These are phyloP conservation scores for Centaurea solstitialis DNA, from an alignment of 129 eudicot genomes.

Conservation along the genomic window DNA sequence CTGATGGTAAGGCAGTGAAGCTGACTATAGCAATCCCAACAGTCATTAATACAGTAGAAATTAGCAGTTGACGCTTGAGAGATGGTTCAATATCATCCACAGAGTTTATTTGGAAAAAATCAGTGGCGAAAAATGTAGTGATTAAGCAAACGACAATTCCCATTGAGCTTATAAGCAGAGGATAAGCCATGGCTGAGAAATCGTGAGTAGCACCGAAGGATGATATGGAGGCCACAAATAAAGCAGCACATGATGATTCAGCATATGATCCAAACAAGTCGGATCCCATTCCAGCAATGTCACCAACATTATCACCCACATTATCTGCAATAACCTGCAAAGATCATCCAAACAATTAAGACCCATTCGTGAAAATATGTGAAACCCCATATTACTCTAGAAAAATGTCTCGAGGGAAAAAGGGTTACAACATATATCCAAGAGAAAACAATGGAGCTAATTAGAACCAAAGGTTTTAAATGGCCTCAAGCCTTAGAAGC, in stretches of 20 bases:
- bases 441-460: no score
- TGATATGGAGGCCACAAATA: conserved; percentile 56
- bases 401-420: neutral
- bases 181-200: conserved; percentile 53
- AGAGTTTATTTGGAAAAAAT: conserved; percentile 27
- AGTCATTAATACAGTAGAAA: conserved; percentile 57
- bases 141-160: conserved; percentile 58
- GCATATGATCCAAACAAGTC: conserved; percentile 65
- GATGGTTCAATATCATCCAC: conserved; percentile 49
- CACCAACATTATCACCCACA: conserved; percentile 64
- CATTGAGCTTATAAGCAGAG: conserved; percentile 53
- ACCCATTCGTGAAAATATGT: neutral
- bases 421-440: neutral
- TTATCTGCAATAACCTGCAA: conserved; percentile 59
- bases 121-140: conserved; percentile 51
- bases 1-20: conserved; percentile 47
- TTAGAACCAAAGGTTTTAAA: no score
- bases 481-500: no score
- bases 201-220: conserved; percentile 49
- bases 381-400: neutral
- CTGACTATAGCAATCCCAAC: conserved; percentile 46
- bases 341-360: neutral
- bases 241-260: conserved; percentile 61
- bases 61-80: conserved; percentile 51
- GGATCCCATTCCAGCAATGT: conserved; percentile 65